Conservation (phyloP, 2,329 filamentous ascomycete genomes). For the Calonectria naviculata region DNA sequence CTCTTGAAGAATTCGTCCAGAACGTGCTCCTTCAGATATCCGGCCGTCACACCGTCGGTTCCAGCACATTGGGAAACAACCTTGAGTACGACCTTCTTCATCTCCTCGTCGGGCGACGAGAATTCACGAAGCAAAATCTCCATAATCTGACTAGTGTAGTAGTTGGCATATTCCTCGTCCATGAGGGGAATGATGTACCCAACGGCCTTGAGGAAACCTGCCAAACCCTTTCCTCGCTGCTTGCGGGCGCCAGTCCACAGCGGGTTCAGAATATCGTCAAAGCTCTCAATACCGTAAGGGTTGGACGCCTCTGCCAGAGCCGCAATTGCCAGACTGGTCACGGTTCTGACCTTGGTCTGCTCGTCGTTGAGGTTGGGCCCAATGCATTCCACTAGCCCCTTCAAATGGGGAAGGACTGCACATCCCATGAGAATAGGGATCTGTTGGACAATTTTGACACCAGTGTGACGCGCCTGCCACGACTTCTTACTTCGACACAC, state of each 20-base stretch:
- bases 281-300: conserved; percentile 98
- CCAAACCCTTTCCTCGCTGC: conserved; percentile 94
- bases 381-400: conserved; percentile 96
- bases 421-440: conserved; percentile 99
- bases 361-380: conserved; percentile 96
- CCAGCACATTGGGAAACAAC: conserved; percentile 96
- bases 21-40: conserved; percentile 95
- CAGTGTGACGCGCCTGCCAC: conserved; percentile 97
- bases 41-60: conserved; percentile 93
- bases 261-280: conserved; percentile 96
- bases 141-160: conserved; percentile 99
- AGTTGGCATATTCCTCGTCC: conserved; percentile 99
- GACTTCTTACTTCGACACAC: conserved; percentile 99
- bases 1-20: conserved; percentile 98
- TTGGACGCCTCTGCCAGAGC: conserved; percentile 96
- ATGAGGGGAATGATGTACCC: conserved; percentile 98
- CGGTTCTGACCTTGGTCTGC: conserved; percentile 96
- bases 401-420: conserved; percentile 93
- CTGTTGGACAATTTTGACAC: conserved; percentile 99
- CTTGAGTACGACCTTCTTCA: conserved; percentile 99
- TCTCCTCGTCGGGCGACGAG: conserved; percentile 96
- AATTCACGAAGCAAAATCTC: conserved; percentile 97
- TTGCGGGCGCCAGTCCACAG: conserved; percentile 97
- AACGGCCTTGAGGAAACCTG: conserved; percentile 96
- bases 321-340: conserved; percentile 94